Evolutionary conservation across 257 asterid genomes (phyloP), one percentile per base, ranked within the genome.

Genomic region (Pogostemon cablin): DNA sequence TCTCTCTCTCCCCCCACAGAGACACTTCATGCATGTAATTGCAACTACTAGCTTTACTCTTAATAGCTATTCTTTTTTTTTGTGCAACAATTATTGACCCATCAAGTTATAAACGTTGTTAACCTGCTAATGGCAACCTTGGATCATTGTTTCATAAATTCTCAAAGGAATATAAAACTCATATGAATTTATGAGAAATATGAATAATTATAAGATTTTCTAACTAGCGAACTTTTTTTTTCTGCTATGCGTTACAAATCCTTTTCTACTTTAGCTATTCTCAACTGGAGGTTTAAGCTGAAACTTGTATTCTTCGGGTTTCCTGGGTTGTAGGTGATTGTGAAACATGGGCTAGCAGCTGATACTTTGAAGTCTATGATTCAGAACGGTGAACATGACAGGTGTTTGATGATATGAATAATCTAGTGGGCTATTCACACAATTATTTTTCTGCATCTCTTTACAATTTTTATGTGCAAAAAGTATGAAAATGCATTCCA

Each of bases 331-430:
- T 68, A 90, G 97, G 92, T 93, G 76, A 88, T 80, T 43, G 88
- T 93, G 76, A 87, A 78, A 68, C 92, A 77, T 72, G 99, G 97
- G 43, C 82, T 84, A 63, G 99, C 97, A 53, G 93, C 80, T 44
- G 95, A 89, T 79, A 85, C 95, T 75, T 80, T 93, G 76, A 82
- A 81, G 80, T 76, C 81, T 37, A 81, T 93, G 90, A 85, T 91
- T 72, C 81, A 84, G 62, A 82, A 85, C 72, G 96, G 96, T 15
- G 97, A 93, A 83, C 68, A 80, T 70, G 64, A 88, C 88, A 88
- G 97, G 97, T 88, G 78, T 62, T 48, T 49, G 56, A 35, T 44
- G 32, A 67, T 53, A 57, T 2, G 25, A 53, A 56, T 46, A 60
- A 42, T 55, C 47, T 12, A 12, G 67, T 60, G 48, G 11, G 48